These are phyloP conservation scores for Leucocoprinus birnbaumii DNA, from an alignment of 768 basidiomycete species.

Conservation along the genomic window DNA sequence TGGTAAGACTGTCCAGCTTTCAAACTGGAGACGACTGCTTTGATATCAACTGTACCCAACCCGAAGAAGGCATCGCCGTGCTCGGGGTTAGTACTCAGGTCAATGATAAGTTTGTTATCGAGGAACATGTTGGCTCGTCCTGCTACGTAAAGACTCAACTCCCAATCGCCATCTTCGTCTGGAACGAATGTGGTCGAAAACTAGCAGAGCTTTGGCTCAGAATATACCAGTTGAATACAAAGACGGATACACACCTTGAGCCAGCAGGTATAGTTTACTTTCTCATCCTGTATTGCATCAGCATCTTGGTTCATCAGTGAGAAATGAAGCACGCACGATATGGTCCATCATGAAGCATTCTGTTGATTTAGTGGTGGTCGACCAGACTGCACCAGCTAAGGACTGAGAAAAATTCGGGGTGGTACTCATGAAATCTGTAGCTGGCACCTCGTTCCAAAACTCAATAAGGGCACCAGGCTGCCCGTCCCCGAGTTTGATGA, in stretches of 20 bases:
- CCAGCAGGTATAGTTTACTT: conserved; percentile 40
- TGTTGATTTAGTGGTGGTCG: conserved; percentile 31
- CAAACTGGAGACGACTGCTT: conserved; percentile 30
- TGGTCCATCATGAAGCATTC: conserved; percentile 40
- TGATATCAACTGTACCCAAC: conserved; percentile 38
- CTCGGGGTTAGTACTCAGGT: conserved; percentile 37
- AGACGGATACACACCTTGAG: conserved; percentile 30
- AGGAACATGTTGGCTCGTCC: conserved; percentile 50
- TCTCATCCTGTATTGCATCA: conserved; percentile 26
- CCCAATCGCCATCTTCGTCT: conserved; percentile 49
- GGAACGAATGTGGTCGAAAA: conserved; percentile 44
- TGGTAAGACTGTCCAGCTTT: conserved; percentile 39
- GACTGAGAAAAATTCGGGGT: conserved; percentile 21
- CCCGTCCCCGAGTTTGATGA: conserved; percentile 36
- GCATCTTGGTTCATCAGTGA: background rate
- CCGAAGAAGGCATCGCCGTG: conserved; percentile 41
- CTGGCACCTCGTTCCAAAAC: conserved; percentile 47
- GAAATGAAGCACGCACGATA: conserved; percentile 26
- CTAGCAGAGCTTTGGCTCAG: conserved; percentile 17
- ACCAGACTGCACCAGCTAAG: conserved; percentile 30
- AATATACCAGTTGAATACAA: background rate
- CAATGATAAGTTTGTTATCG: conserved; percentile 42
- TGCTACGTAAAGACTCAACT: conserved; percentile 43
- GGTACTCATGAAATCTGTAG: conserved; percentile 27
- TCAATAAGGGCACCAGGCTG: conserved; percentile 35